Base-by-base conservation (phyloP, 2,329 filamentous ascomycete genomes). In the Fusarium decemcellulare region DNA sequence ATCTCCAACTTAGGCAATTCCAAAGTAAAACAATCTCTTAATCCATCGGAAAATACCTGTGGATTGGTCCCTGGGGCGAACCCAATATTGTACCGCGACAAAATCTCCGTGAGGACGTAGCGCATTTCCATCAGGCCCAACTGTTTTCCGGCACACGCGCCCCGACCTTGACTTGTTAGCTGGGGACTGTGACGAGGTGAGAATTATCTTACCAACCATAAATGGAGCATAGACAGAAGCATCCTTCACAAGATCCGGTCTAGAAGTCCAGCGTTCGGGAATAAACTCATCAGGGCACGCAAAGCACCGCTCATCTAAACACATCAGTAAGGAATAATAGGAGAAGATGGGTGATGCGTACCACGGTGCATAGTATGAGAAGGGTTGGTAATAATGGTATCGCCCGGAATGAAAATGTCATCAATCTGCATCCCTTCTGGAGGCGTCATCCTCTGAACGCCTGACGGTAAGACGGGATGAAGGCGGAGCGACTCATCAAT, bases 401-500 rank as follows among this genome's bases (percentile, higher is more conserved):
- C 74, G 1, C 80, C 81, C 0, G 81, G 80, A n/a, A 82, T 76
- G 36, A 74, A 78, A 0, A 50, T 65, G 1, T 76, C 74, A 1
- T 72, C 78, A 7, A 84, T 72, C 6, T 65, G 62, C 23, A 80
- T 59, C 2, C 81, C 81, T 54, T 80, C 76, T 0, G 76, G 72
- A 0, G 81, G 80, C 2, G 80, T 82, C 12, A 76, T 61, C 3
- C 81, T 72, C 37, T 76, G 72, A 10, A 78, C 37, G 5, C 77
- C 79, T 2, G 74, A 72, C 0, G 78, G 77, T 2, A 81, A 75
- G 6, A 80, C 71, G 4, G 80, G 79, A 59, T 79, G 72, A 5
- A 82, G 67, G 1, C 81, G 72, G 32, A 82, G 69, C 0, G 77
- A 58, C 63, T 84, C 82, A 56, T 83, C 76, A 64, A 83, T 80